These are phyloP conservation scores for Cenchrus americanus DNA, from an alignment of 176 grass and related monocot genomes.

Conservation along the genomic window DNA sequence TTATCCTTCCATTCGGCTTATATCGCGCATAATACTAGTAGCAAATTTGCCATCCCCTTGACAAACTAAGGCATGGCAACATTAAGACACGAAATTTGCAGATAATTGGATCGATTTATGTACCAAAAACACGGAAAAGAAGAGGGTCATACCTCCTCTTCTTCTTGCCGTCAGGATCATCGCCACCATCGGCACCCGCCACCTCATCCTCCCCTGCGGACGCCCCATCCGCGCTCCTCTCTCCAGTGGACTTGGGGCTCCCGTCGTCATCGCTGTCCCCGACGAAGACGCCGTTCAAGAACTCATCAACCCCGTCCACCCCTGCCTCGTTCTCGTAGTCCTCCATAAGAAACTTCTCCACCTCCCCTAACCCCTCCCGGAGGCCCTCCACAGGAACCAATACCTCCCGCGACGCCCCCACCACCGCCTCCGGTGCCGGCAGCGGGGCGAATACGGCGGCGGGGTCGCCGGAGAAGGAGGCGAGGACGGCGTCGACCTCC, in stretches of 20 bases:
- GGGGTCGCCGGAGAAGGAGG: conserved; percentile 27
- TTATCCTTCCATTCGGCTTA: neutral
- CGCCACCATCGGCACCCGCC: conserved; percentile 36
- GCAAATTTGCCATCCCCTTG: neutral
- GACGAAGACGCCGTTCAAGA: conserved; percentile 49
- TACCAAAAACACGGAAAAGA: neutral
- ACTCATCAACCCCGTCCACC: conserved; percentile 38
- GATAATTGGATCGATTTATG: neutral
- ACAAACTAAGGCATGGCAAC: neutral
- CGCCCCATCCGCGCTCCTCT: conserved; percentile 22
- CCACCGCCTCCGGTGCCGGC: neutral
- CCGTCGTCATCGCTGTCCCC: conserved; percentile 28
- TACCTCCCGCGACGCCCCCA: neutral
- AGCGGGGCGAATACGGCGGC: neutral
- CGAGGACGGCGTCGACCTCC: conserved; percentile 28
- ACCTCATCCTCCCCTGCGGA: conserved; percentile 29
- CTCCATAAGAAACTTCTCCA: conserved; percentile 80
- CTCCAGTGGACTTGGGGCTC: neutral
- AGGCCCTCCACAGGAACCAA: neutral
- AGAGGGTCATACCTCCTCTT: conserved; percentile 56
- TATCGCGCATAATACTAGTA: neutral
- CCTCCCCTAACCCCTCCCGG: conserved; percentile 21
- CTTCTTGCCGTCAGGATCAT: conserved; percentile 70
- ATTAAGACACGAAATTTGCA: neutral
- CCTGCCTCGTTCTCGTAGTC: conserved; percentile 36